Base-by-base conservation (phyloP, 1,284 basidiomycete species). In the Sparassis latifolia region DNA sequence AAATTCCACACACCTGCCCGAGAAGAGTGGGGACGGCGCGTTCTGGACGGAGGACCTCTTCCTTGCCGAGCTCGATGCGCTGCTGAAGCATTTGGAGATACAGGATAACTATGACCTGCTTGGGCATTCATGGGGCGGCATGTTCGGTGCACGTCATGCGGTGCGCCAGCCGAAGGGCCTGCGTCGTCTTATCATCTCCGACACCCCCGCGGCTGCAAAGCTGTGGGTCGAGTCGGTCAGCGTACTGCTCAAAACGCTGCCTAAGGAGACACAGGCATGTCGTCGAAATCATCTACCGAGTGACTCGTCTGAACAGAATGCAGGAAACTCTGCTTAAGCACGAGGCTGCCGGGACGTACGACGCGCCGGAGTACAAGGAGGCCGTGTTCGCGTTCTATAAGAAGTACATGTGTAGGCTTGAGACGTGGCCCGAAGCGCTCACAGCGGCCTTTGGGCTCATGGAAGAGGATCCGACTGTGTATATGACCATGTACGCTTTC, bases 91-190 rank as follows among this genome's bases (percentile, higher is more conserved):
- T 42, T 62, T 80, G 1, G 62, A 63, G 0, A 68, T 78, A 42
- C 43, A 59, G 27, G 57, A 64, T 12, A 54, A 68, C 41, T 78
- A 70, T 55, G 68, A 70, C 54, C 53, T 79, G 3, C 55, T 73
- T 9, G 77, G 77, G 0, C 76, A 78, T 44, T 77, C 74, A 12
- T 78, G 74, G 72, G 78, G 77, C n/a, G 75, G 67, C 5, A 78
- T 78, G 66, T 62, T 79, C n/a, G 76, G 63, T 0, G 62, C 69
- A 61, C 55, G 43, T 60, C 67, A 42, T 47, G 66, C 58, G 47
- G 57, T 42, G 47, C 54, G 43, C 12, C 56, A 55, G 10, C 75
- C 76, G 0, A 50, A 53, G 3, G 74, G 75, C 1, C 52, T 80
- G n/a, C 66, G 66, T 42, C 65, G 58, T 4, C 65, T 80, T 5